Base-by-base conservation (phyloP, 2,329 filamentous ascomycete species). In the Rugonectria rugulosa region DNA sequence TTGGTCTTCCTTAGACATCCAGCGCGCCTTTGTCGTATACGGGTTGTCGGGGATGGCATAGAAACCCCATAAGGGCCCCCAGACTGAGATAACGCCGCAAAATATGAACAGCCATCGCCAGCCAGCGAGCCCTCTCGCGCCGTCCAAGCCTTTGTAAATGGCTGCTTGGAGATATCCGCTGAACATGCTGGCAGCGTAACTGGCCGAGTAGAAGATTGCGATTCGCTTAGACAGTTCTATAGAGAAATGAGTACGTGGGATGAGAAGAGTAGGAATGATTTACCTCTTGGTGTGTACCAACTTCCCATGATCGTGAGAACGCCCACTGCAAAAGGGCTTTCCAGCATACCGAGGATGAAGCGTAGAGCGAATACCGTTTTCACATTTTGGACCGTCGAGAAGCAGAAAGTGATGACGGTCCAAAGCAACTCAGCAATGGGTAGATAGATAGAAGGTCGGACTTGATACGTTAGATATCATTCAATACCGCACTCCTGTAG, bases 21-120 rank as follows among this genome's bases (percentile, higher is more conserved):
- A 67, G 0, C 61, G 17, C 3, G 64, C 64, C n/a, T 57, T 31
- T 0, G 64, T 67, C 0, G 65, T 67, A 0, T 60, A 44, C 2
- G 64, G 64, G 0, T 64, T 67, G 4, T 67, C 64, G 1, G 64
- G 64, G 4, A 67, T 67, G 2, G 62, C 15, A 0, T 65, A 31
- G 0, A 67, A 45, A 0, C 64, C 64, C 64, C 64, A 67, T n/a
- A n/a, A n/a, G n/a, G n/a, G n/a, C n/a, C n/a, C n/a, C 45, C 59
- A 56, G 1, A 63, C 55, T 2, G 64, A 66, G 44, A 64, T 63
- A 1, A 57, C 38, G 0, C 64, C 64, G 1, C 60, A 65, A 2
- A 67, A 42, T 0, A 66, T 61, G 2, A 66, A 66, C 0, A 66
- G 49, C 63, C 63, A 66, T 9, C 66, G 63, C 63, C 63, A 66